A percentile compares a stretch with the other conserved stretches of the same genome.
Conservation (phyloP, 257 asterid genomes). For the Penstemon newberryi region DNA sequence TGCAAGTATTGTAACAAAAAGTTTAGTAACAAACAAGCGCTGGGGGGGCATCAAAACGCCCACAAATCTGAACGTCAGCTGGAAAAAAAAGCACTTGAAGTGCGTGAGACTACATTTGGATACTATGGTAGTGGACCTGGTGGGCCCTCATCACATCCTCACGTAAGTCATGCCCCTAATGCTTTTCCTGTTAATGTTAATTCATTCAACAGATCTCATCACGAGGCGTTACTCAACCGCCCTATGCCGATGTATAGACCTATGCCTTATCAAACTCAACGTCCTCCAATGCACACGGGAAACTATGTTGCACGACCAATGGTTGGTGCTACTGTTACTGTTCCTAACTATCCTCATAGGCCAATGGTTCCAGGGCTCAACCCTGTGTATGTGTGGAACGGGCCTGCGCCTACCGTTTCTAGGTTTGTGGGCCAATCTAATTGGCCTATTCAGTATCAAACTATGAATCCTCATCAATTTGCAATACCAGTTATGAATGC, state of each 20-base stretch:
- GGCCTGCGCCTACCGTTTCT: not conserved
- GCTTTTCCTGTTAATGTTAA: not conserved
- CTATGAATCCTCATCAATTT: not conserved
- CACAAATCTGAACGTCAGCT: conserved; percentile 33
- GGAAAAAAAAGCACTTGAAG: conserved; percentile 21
- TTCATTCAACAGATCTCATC: conserved; percentile 19
- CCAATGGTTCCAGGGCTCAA: not conserved
- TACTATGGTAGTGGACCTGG: not conserved
- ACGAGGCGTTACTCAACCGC: not conserved
- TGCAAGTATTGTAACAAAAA: conserved; percentile 37
- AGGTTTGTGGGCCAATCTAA: not conserved
- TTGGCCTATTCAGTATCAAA: not conserved
- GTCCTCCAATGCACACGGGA: not conserved
- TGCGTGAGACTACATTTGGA: not conserved
- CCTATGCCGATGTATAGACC: no score
- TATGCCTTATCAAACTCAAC: not conserved
- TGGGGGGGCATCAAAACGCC: conserved; percentile 48
- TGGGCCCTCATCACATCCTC: not conserved
- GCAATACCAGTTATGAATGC: no score
- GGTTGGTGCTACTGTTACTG: not conserved
- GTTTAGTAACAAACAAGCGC: conserved; percentile 40
- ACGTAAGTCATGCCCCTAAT: not conserved
- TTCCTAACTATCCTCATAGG: not conserved
- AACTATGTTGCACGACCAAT: not conserved
- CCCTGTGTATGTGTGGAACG: not conserved